Evolutionary conservation across 164 flowering plant genomes (phyloP), one percentile per base, ranked within the genome.

Genomic region (Vitis vinifera): DNA sequence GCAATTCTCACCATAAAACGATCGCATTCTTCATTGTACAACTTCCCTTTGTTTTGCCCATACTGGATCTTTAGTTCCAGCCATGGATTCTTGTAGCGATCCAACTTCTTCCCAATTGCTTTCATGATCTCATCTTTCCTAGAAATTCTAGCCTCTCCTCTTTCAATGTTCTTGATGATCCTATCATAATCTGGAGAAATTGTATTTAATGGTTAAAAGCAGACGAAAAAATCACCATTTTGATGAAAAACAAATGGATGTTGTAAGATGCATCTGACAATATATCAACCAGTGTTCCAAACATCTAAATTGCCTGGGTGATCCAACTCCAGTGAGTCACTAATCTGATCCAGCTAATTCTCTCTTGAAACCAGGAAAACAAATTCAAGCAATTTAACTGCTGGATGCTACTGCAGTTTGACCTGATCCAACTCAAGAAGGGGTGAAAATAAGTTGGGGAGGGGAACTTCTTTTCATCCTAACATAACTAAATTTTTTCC

Each of bases 31-130:
- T 96, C 99, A 83, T 93, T 96, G 83, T 93, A 96, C 75, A 96
- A 65, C 79, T 96, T 96, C 62, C 99, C 99, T 78, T 96, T 96
- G 81, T 96, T 96, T 79, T 96, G 99, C 53, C 99, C 99, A 83
- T 96, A 96, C 78, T 93, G 99, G 68, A 96, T 91, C 85, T 92
- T 92, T 77, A 96, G 71, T 74, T 96, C 99, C 81, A 93, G 79
- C 99, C 99, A 96, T 13, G 99, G 99, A 82, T 96, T 96, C 84
- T 91, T 96, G 75, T 96, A 96, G n/a, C 99, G 91, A 68, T 93
- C 99, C 86, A 96, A 74, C 73, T 96, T 96, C 91, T 96, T 96
- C 69, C 97, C 97, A 75, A 96, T 87, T n/a, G 97, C 97, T 78
- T 92, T 96, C 98, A 96, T 96, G 62, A 96, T 96, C 82, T 96